Evolutionary conservation across 2,329 filamentous ascomycete species (phyloP), one percentile per base, ranked within the genome.

Genomic region (Leptographium lundbergii): DNA sequence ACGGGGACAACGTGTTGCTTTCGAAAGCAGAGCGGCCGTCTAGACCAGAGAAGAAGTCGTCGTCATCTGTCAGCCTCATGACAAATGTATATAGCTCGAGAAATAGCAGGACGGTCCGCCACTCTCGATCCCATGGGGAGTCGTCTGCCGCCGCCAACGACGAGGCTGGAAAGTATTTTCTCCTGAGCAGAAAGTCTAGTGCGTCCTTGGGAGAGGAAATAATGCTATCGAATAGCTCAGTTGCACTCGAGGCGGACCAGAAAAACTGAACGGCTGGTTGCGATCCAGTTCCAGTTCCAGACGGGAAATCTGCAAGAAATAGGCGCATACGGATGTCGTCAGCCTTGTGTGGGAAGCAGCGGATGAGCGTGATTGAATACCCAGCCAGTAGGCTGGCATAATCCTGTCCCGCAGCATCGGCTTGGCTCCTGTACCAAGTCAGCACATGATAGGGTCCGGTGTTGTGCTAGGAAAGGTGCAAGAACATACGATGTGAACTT

Each of bases 291-390:
- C 61, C 73, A 64, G 66, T 70, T 57, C 67, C 73, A 2, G 36
- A 39, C 36, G 77, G 72, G 5, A 88, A 77, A 51, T 87, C 83
- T 0, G 90, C 88, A 48, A 94, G 78, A 67, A 94, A 97, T 0
- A 97, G 76, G 74, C 90, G 92, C 89, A 97, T 95, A 25, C 91
- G 86, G 61, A 96, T 95, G 61, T 96, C 91, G 67, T 96, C 91
- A 4, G 85, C 86, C 61, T 84, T 81, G 7, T 79, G 75, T 10
- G 92, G 91, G 64, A 97, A 97, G 65, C 91, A 91, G 60, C 88
- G 83, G 4, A 97, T 75, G 3, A 99, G 74, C 0, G 89, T 91
- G 47, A 97, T 76, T 3, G 91, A 89, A 68, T 96, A 97, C 32
- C 87, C 89, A 14, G 92, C 90, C 47, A 96, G 76, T 14, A 89